Evolutionary conservation across 2,329 filamentous ascomycete genomes (phyloP), one percentile per base, ranked within the genome.

Genomic region (Diaporthe vaccinii): DNA sequence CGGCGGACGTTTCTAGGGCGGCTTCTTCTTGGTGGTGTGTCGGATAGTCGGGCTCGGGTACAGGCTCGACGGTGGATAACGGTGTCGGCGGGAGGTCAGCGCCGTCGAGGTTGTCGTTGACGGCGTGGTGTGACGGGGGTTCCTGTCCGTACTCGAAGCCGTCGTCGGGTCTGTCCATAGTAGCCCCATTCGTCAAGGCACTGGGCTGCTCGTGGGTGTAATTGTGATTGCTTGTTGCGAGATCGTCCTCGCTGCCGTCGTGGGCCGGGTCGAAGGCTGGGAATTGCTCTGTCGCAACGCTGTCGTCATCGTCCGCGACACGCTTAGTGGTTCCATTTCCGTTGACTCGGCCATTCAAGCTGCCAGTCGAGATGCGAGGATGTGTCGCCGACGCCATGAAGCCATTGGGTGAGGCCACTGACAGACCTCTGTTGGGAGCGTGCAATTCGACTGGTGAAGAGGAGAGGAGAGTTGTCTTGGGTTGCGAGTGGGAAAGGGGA

Each of bases 261-360:
- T 77, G 74, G 39, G 71, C 57, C 17, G 76, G 76, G 74, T 77
- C 76, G 57, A 77, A 77, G 10, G 72, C 74, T 49, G 76, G 76
- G 55, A 77, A 77, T n/a, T 75, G 72, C 75, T 76, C 76, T 25
- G 72, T 77, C 28, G 57, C 69, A 55, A 76, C 44, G 65, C 73
- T 74, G 41, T 73, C 75, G 69, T 75, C 73, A 72, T 76, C 75
- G 25, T 73, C 74, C 15, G 70, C 72, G n/a, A 72, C 67, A 14
- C 62, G 65, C n/a, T 58, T 74, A 8, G 25, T 39, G 46, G 67
- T 70, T n/a, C 65, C 69, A 57, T 70, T 57, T 12, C 65, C 75
- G 31, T 72, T 76, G 62, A 76, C 46, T 53, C 73, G 34, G 59
- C 65, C 74, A 55, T 74, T 76, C 55, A 77, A 55, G 74, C 74